These are phyloP conservation scores for Lachnellula hyalina DNA, from an alignment of 2,329 filamentous ascomycete species.

Conservation along the genomic window DNA sequence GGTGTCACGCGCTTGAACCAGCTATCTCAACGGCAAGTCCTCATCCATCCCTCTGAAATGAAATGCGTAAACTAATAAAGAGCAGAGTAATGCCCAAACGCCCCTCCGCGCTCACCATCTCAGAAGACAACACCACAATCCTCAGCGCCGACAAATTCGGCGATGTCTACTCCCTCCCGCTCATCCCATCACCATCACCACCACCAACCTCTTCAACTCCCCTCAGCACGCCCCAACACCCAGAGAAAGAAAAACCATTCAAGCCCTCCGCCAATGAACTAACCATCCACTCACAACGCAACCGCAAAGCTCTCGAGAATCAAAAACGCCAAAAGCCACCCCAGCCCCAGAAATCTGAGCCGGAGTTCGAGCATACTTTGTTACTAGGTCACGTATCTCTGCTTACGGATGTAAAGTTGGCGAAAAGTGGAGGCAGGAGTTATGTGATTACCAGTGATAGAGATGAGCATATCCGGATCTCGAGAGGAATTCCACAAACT, in stretches of 20 bases:
- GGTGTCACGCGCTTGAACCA: constrained; percentile 45
- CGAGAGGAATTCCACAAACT: constrained; percentile 72
- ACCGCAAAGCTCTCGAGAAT: constrained; percentile 54
- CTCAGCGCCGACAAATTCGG: constrained; percentile 92
- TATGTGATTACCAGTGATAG: constrained; percentile 65
- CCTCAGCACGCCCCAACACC: constrained; percentile 14
- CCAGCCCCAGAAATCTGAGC: constrained; percentile 30
- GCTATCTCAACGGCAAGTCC: constrained; percentile 63
- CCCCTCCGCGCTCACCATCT: constrained; percentile 69
- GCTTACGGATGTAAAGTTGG: constrained; percentile 69
- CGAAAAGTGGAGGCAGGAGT: constrained; percentile 41
- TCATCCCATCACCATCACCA: constrained; percentile 41
- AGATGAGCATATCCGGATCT: constrained; percentile 84
- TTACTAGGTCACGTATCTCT: constrained; percentile 93
- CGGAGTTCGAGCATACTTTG: constrained; percentile 67
- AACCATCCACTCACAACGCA: constrained; percentile 61
- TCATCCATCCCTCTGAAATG: neutral
- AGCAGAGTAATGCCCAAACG: constrained; percentile 78
- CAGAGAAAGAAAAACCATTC: constrained; percentile 29
- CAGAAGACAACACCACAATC: constrained; percentile 65
- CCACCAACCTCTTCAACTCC: constrained; percentile 4
- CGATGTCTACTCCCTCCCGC: constrained; percentile 84
- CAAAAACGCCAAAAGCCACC: constrained; percentile 43
- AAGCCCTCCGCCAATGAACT: constrained; percentile 50
- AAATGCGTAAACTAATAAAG: constrained; percentile 3